These are phyloP conservation scores for Sporisorium iseilematis-ciliati DNA, from an alignment of 1,284 basidiomycete genomes.

Conservation along the genomic window DNA sequence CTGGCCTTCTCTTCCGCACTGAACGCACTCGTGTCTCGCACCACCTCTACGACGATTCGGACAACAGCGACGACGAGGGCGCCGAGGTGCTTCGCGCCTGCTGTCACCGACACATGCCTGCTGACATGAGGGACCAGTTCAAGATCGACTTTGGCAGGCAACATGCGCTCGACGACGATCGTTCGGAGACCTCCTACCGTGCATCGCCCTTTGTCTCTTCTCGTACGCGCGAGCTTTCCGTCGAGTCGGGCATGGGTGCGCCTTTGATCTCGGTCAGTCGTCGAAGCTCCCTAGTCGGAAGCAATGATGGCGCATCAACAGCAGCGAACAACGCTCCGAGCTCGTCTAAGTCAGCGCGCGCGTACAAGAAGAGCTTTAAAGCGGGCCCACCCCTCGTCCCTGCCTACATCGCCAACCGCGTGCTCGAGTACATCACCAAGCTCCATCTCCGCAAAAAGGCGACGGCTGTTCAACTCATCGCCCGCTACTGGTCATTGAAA, in stretches of 20 bases:
- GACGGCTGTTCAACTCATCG: constrained; percentile 82
- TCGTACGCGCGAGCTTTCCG: constrained; percentile 48
- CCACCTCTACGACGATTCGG: constrained; percentile 46
- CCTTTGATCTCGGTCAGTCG: constrained; percentile 49
- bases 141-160: constrained; percentile 43
- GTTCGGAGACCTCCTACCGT: constrained; percentile 33
- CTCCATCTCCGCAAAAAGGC: constrained; percentile 81
- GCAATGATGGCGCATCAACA: constrained; percentile 21
- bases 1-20: constrained; percentile 60
- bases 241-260: constrained; percentile 36
- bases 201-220: constrained; percentile 34
- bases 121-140: constrained; percentile 43
- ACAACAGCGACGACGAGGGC: constrained; percentile 48
- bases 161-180: constrained; percentile 32
- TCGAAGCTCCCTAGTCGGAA: constrained; percentile 39
- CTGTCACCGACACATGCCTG: constrained; percentile 66
- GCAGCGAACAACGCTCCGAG: constrained; percentile 14
- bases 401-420: constrained; percentile 75
- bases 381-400: constrained; percentile 74
- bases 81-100: constrained; percentile 56
- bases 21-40: constrained; percentile 54
- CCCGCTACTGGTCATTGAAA: constrained; percentile 97
- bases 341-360: constrained; percentile 72
- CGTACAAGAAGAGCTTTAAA: constrained; percentile 74
- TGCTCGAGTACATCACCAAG: constrained; percentile 82